These are phyloP conservation scores for Trametes punicea DNA, from an alignment of 768 basidiomycete genomes.

Conservation along the genomic window DNA sequence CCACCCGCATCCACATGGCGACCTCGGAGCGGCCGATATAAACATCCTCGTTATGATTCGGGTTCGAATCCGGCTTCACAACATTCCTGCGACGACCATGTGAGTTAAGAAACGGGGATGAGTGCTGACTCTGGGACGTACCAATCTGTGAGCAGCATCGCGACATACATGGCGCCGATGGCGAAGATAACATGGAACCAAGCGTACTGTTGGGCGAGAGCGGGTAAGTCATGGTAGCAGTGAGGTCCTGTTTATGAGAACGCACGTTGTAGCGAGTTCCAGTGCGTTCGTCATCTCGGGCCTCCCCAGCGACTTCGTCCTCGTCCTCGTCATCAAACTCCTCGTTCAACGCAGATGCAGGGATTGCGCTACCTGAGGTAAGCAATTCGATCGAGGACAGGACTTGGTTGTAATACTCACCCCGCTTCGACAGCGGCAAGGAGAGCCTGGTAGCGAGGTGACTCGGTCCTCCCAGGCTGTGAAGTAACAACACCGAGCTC, in stretches of 20 bases:
- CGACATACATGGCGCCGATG: slow-evolving; percentile 96
- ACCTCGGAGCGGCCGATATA: slow-evolving; percentile 94
- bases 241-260: neutral
- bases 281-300: slow-evolving; percentile 86
- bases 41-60: slow-evolving; percentile 63
- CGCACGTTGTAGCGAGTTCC: slow-evolving; percentile 93
- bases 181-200: slow-evolving; percentile 99
- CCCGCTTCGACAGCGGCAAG: slow-evolving; percentile 96
- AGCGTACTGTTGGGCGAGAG: slow-evolving; percentile 62
- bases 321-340: slow-evolving; percentile 75
- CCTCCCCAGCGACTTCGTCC: slow-evolving; percentile 70
- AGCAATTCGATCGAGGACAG: neutral
- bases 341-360: slow-evolving; percentile 83
- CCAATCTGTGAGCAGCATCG: slow-evolving; percentile 97
- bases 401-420: slow-evolving; percentile 39
- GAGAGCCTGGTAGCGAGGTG: slow-evolving; percentile 89
- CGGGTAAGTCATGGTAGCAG: slow-evolving; percentile 7
- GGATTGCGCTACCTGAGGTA: slow-evolving; percentile 63
- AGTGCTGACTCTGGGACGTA: slow-evolving; percentile 43
- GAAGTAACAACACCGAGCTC: slow-evolving; percentile 76
- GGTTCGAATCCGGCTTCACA: slow-evolving; percentile 47
- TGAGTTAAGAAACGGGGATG: neutral
- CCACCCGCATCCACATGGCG: slow-evolving; percentile 99
- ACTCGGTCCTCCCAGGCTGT: slow-evolving; percentile 81
- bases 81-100: slow-evolving; percentile 59